A percentile compares a stretch with the other conserved stretches of the same genome.
Evolutionary conservation across 2,329 filamentous ascomycete species (phyloP).

Genomic region (Aspergillus sp.): DNA sequence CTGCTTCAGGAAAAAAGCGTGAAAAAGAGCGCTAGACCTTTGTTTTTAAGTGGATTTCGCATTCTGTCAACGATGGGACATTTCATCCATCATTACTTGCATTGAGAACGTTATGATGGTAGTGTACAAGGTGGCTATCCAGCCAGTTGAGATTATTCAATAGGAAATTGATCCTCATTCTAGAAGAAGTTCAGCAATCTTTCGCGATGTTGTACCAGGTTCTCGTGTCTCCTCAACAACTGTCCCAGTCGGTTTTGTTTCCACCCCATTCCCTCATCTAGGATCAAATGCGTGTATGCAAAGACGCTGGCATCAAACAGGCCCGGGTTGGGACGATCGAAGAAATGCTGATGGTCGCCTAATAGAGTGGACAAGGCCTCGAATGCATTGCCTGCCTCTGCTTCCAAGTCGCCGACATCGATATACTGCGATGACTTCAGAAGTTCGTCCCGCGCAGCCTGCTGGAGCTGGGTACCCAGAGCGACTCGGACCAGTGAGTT

Average conservation of each 20-base stretch:
- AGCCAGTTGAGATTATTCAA: too few relatives aligned
- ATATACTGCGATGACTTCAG: conserved; percentile 55
- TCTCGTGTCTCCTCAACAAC: conserved; percentile 53
- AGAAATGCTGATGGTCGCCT: conserved; percentile 58
- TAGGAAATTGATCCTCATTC: not conserved
- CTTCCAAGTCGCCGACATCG: conserved; percentile 53
- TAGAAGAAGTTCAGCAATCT: conserved; percentile 53
- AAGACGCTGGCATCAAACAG: conserved; percentile 87
- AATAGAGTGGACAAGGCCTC: conserved; percentile 57
- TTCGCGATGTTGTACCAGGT: conserved; percentile 62
- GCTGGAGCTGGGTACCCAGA: conserved; percentile 62
- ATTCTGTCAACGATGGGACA: too few relatives aligned
- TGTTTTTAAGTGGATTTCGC: too few relatives aligned
- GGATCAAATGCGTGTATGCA: conserved; percentile 77
- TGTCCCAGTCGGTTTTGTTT: conserved; percentile 56
- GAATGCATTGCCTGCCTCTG: conserved; percentile 59
- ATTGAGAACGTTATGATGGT: too few relatives aligned
- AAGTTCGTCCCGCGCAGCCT: conserved; percentile 71
- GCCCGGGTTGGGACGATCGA: conserved; percentile 54
- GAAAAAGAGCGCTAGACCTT: too few relatives aligned
- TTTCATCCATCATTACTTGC: too few relatives aligned
- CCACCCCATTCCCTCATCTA: conserved; percentile 63
- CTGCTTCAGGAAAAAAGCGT: conserved; percentile 35
- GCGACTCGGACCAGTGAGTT: conserved; percentile 59
- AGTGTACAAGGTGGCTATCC: too few relatives aligned